These are phyloP conservation scores for Geranium brycei DNA, from an alignment of 345 rosid species.

Conservation along the genomic window DNA sequence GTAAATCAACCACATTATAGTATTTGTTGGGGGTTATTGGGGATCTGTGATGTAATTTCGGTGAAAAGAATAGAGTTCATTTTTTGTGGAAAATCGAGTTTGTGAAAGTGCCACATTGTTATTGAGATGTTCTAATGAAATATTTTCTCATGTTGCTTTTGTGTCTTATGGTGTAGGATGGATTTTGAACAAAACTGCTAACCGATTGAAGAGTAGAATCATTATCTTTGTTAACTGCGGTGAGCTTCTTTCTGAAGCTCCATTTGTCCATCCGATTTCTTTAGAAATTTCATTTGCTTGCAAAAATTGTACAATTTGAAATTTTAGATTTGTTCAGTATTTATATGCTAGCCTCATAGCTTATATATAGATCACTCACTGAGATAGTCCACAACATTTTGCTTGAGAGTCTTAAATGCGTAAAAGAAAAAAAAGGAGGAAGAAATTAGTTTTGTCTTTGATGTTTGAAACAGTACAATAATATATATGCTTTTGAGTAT, in stretches of 20 bases:
- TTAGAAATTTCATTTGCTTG: background rate
- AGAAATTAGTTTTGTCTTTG: conserved; percentile 2
- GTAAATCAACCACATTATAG: conserved; percentile 1
- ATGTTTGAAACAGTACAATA: conserved; percentile 2
- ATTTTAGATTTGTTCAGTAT: too few relatives aligned
- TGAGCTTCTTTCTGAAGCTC: background rate
- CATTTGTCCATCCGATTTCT: background rate
- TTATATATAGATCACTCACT: background rate
- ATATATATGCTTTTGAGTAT: conserved; percentile 9
- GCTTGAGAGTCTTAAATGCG: background rate
- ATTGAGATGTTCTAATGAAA: conserved; percentile 1
- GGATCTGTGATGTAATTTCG: background rate
- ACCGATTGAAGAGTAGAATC: background rate
- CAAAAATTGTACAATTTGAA: too few relatives aligned
- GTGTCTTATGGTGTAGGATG: background rate
- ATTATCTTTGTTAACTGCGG: background rate
- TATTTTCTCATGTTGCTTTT: background rate
- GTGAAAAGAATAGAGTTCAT: conserved; percentile 5
- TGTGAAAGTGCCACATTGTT: background rate
- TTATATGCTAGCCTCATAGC: too few relatives aligned
- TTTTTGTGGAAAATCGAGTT: background rate
- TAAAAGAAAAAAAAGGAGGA: background rate
- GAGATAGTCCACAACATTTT: background rate
- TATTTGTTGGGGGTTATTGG: background rate
- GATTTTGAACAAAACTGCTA: background rate